Evolutionary conservation across 1,284 basidiomycete species (phyloP).

Genomic region (Lignosus rhinocerotis): DNA sequence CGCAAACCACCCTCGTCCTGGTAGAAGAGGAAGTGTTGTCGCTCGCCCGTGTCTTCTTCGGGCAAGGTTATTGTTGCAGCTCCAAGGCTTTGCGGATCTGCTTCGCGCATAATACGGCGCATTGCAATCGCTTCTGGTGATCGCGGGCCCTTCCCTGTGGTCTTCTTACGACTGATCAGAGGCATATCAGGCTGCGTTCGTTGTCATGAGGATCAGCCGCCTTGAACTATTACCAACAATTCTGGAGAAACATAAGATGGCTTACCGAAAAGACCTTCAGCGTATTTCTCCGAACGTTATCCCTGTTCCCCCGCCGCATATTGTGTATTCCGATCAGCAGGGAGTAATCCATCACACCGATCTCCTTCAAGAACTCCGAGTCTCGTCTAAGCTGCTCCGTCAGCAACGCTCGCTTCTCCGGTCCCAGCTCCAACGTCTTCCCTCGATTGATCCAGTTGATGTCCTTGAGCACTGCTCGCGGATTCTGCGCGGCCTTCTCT

Average conservation of each 20-base stretch:
- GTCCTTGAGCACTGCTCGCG: slow-evolving; percentile 91
- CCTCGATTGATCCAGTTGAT: slow-evolving; percentile 91
- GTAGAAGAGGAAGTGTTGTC: slow-evolving; percentile 90
- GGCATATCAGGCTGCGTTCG: slow-evolving; percentile 62
- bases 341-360: slow-evolving; percentile 97
- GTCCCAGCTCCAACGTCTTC: slow-evolving; percentile 84
- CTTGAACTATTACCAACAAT: too few species aligned
- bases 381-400: slow-evolving; percentile 90
- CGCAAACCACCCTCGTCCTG: slow-evolving; percentile 95
- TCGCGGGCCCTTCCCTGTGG: slow-evolving; percentile 52
- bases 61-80: slow-evolving; percentile 66
- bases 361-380: slow-evolving; percentile 78
- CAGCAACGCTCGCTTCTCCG: slow-evolving; percentile 89
- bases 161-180: slow-evolving; percentile 53
- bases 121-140: slow-evolving; percentile 80
- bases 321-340: slow-evolving; percentile 94
- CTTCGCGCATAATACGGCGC: slow-evolving; percentile 81
- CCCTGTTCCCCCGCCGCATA: slow-evolving; percentile 86
- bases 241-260: slow-evolving; percentile 13
- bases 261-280: slow-evolving; percentile 89
- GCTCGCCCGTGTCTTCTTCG: slow-evolving; percentile 68
- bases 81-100: slow-evolving; percentile 78
- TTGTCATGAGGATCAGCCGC: too few species aligned
- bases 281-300: slow-evolving; percentile 88
- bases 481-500: slow-evolving; percentile 78